A percentile compares a stretch with the other conserved stretches of the same genome.
Evolutionary conservation across 345 rosid genomes (phyloP).

Genomic region (Citrus trifoliata): DNA sequence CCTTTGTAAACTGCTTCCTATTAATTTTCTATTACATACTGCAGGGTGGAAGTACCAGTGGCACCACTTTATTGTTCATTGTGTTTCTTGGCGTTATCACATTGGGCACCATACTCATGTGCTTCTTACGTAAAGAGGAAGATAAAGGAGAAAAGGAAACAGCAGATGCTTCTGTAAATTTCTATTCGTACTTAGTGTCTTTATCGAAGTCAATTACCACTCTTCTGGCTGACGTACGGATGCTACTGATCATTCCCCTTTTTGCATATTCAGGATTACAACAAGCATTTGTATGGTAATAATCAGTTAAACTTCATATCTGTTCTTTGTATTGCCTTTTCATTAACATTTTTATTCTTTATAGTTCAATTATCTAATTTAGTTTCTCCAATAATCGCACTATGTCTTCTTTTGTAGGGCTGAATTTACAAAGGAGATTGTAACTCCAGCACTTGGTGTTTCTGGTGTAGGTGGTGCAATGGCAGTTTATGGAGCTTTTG

Average conservation of each 20-base stretch:
- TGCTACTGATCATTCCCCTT: conserved; percentile 79
- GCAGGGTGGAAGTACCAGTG: conserved; percentile 72
- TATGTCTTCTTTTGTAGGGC: conserved; percentile 49
- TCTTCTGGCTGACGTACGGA: conserved; percentile 67
- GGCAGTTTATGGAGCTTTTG: conserved; percentile 92
- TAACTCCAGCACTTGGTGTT: conserved; percentile 75
- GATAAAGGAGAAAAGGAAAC: conserved; percentile 44
- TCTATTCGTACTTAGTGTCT: conserved; percentile 47
- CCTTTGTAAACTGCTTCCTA: background rate
- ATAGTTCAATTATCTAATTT: background rate
- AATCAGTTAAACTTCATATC: background rate
- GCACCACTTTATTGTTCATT: conserved; percentile 67
- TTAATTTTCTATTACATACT: conserved; percentile 15
- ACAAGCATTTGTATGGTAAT: conserved; percentile 94
- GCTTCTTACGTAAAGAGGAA: conserved; percentile 68
- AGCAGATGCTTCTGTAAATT: conserved; percentile 42
- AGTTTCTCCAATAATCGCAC: background rate
- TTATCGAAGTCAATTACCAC: conserved; percentile 54
- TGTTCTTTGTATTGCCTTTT: background rate
- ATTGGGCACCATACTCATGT: conserved; percentile 73
- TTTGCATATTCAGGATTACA: conserved; percentile 90
- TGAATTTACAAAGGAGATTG: conserved; percentile 82
- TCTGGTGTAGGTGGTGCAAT: conserved; percentile 88
- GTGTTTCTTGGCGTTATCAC: conserved; percentile 76
- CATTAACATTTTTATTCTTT: background rate